Evolutionary conservation across 345 rosid species (phyloP).

Genomic region (Durio zibethinus): DNA sequence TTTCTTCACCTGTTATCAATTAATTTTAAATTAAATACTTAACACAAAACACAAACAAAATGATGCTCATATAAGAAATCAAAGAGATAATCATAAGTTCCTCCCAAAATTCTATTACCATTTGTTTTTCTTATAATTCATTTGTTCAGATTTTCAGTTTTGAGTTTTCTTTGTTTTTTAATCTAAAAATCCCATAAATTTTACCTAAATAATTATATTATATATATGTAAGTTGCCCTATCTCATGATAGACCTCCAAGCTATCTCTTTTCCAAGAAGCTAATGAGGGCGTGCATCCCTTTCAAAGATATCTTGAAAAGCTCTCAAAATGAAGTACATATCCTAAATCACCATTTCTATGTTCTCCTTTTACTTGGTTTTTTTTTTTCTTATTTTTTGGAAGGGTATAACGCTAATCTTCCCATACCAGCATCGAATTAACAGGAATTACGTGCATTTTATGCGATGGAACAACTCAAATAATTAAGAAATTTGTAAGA

Average conservation of each 20-base stretch:
- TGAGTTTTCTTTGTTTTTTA: neutral
- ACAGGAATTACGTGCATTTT: constrained; percentile 2
- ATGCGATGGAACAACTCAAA: neutral
- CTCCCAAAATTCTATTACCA: no score
- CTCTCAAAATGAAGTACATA: neutral
- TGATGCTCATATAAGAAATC: neutral
- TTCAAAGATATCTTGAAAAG: constrained; percentile 2
- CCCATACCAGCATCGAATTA: neutral
- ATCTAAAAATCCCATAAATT: neutral
- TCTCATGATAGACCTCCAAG: neutral
- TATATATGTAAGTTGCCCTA: neutral
- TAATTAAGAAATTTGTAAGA: neutral
- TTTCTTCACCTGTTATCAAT: no score
- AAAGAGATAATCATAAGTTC: neutral
- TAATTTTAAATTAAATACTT: no score
- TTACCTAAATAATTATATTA: neutral
- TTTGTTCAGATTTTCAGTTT: neutral
- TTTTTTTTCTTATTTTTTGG: constrained; percentile 2
- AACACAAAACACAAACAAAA: no score
- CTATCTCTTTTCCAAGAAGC: neutral
- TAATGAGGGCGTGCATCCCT: neutral
- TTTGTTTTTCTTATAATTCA: no score
- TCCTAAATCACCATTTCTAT: neutral
- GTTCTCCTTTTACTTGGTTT: neutral
- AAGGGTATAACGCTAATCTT: neutral